Evolutionary conservation across 2,329 filamentous ascomycete species (phyloP).

Genomic region (Scedosporium boydii): DNA sequence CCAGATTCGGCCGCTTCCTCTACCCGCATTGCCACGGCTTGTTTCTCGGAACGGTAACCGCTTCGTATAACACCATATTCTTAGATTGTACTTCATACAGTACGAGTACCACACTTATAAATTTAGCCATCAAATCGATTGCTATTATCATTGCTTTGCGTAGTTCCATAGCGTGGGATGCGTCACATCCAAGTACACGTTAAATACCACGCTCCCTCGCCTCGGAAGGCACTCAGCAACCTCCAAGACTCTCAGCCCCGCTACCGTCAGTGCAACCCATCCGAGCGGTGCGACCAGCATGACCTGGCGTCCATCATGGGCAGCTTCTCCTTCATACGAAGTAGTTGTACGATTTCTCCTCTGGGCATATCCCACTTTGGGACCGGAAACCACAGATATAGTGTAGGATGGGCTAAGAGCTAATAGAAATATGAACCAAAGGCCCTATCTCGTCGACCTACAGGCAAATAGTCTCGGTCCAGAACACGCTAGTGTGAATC

Average conservation of each 20-base stretch:
- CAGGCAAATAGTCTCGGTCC: too few relatives aligned
- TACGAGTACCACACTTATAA: not conserved
- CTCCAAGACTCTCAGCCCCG: not conserved
- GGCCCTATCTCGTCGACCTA: too few relatives aligned
- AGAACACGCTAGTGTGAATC: too few relatives aligned
- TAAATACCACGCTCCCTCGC: too few relatives aligned
- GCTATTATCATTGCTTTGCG: not conserved
- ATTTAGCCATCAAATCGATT: not conserved
- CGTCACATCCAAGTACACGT: too few relatives aligned
- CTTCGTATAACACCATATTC: not conserved
- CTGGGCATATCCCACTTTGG: too few relatives aligned
- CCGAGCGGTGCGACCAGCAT: not conserved
- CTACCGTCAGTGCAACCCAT: not conserved
- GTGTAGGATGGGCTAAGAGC: too few relatives aligned
- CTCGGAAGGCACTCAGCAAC: not conserved
- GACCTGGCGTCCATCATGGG: not conserved
- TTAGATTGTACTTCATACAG: not conserved
- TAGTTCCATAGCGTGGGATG: too few relatives aligned
- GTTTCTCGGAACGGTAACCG: not conserved
- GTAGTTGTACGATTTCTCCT: too few relatives aligned
- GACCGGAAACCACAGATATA: too few relatives aligned
- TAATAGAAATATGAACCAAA: too few relatives aligned
- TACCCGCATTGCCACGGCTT: not conserved
- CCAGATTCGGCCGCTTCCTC: not conserved
- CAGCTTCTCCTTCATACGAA: not conserved